Base-by-base conservation (phyloP, 306 rosid species). In the Dalbergia oliveri region DNA sequence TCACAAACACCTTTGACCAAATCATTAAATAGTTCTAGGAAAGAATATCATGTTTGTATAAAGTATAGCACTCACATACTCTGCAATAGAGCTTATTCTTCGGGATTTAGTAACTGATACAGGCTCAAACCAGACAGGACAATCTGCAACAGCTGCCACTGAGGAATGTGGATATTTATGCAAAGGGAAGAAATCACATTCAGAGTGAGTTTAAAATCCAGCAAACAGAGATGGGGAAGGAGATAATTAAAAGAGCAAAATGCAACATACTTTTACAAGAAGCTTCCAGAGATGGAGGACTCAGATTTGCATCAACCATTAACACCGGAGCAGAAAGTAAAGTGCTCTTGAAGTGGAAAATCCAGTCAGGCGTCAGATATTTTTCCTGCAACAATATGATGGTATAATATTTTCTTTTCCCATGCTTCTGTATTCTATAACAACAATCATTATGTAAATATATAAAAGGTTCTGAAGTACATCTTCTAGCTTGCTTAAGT, bases 41-140 rank as follows among this genome's bases (percentile, higher is more conserved):
- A 66, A 69, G 39, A 66, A 41, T 53, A 75, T 58, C n/a, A 73
- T 21, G 41, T 51, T 83, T 31, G 50, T 44, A 77, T 33, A 62
- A 56, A 69, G 81, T 75, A 76, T 31, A 59, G 79, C 82, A 91
- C 97, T 94, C 90, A 94, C 97, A 89, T 92, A 83, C 85, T 92
- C 80, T 77, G 41, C 89, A 86, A 94, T 85, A 15, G 90, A 85
- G 50, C 72, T 87, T 84, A 94, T 88, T 87, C 91, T 94, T 88
- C 73, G 84, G 45, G 98, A 89, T 87, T 94, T 94, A 75, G 88
- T 86, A 83, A 94, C 97, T 1, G 97, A 92, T 13, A 94, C 98
- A 14, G 98, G 97, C 86, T 94, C 98, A 88, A 94, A 94, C 97
- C 97, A 94, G 69, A 94, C 91, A 64, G 97, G 97, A 73, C 91